Evolutionary conservation across 83 land plant species (phyloP).

Genomic region (Isoetes engelmannii): DNA sequence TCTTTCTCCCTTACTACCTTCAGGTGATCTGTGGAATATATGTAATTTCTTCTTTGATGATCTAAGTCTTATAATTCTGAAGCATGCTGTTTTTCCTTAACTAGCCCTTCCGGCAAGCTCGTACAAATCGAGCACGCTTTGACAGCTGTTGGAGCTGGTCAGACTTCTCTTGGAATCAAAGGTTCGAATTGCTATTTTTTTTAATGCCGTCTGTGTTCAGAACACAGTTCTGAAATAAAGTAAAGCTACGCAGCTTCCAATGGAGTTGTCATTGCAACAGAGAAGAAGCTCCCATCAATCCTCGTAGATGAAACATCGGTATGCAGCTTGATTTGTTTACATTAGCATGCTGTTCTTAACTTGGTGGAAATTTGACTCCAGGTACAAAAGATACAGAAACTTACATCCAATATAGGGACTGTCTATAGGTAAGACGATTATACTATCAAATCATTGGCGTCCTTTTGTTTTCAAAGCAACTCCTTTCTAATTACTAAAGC

Average conservation of each 20-base stretch:
- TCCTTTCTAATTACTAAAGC: neutral
- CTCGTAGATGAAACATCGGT: conserved; percentile 97
- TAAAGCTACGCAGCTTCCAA: conserved; percentile 60
- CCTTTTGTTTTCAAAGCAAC: neutral
- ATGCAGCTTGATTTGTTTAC: neutral
- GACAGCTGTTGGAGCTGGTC: conserved; percentile 95
- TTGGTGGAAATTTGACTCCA: conserved; percentile 18
- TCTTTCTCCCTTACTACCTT: conserved; percentile 85
- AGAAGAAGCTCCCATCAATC: conserved; percentile 95
- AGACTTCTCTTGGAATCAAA: conserved; percentile 96
- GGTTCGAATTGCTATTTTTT: conserved; percentile 28
- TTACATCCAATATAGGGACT: conserved; percentile 90
- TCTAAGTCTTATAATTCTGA: neutral
- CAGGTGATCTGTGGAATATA: conserved; percentile 32
- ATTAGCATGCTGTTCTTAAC: too few relatives aligned
- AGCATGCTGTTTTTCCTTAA: neutral
- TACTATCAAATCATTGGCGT: neutral
- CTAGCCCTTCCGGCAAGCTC: conserved; percentile 95
- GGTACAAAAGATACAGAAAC: conserved; percentile 85
- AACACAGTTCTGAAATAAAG: too few relatives aligned
- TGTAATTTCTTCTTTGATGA: neutral
- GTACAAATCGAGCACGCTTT: conserved; percentile 99
- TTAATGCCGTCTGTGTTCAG: too few relatives aligned
- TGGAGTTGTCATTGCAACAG: conserved; percentile 99
- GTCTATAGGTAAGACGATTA: conserved; percentile 71